Evolutionary conservation across 2,329 filamentous ascomycete species (phyloP), one percentile per base, ranked within the genome.

Genomic region (Thyridium curvatum): DNA sequence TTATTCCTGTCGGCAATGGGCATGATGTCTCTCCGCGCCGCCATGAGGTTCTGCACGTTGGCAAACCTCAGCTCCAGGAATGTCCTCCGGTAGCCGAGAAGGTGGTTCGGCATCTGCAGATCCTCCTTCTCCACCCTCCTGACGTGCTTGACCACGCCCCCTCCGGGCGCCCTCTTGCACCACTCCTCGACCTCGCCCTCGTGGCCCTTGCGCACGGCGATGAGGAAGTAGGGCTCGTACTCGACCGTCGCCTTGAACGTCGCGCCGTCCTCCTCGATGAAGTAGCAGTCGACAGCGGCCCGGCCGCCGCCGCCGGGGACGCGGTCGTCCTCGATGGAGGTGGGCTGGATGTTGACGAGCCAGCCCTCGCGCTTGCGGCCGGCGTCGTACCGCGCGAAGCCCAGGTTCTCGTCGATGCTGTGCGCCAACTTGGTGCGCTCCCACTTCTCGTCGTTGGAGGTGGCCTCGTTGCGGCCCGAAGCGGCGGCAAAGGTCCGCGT

Each of bases 111-210:
- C 83, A 95, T 89, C 46, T 80, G 78, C 48, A 98, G 66, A 61
- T 98, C 93, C 62, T 98, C 94, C 67, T 94, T 96, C 53, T 94
- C 86, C 15, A 95, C 66, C 47, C 79, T 78, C 55, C 76, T 80
- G 32, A 94, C 72, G 36, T 69, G 72, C 68, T 94, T 95, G 36
- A 97, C 75, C 12, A 90, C 71, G 2, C 90, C 91, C 47, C 88
- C 93, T 44, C 79, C 79, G 7, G 79, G 71, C 64, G 94, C 66
- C 61, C 84, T 65, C 79, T 86, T 74, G 47, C 87, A 78, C 88
- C 90, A 98, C 66, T 98, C 93, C 59, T 98, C 94, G 2, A 95
- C 93, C 62, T 98, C 94, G 37, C 79, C 76, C 65, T 98, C 94
- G 52, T 81, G 82, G 8, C 89, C 87, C 55, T 83, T 86, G 61